Base-by-base conservation (phyloP, 2,329 filamentous ascomycete genomes). In the Penicillium sp. region DNA sequence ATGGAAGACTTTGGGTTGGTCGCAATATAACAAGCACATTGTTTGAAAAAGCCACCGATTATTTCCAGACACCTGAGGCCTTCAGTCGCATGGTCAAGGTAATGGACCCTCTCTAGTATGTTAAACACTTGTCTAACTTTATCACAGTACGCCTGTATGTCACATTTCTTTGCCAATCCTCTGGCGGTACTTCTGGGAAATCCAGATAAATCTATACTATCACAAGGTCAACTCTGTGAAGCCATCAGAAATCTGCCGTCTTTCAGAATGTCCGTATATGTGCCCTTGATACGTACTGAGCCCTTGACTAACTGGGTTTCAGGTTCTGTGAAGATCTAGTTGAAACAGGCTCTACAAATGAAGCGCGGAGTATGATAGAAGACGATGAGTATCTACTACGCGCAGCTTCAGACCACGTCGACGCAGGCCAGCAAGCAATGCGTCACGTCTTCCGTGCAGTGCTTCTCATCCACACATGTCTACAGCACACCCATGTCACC, bases 151-250 rank as follows among this genome's bases (percentile, higher is more conserved):
- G 79, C 82, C 1, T 85, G 84, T 64, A 86, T 88, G 85, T 82
- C 82, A 9, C 82, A 85, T 62, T 86, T 84, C 67, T 87, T 85
- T 60, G 84, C 84, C 26, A 87, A 86, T 64, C 79, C 82, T 7
- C 69, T 86, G 2, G 81, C 80, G 33, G 67, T 83, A 3, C 76
- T 87, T 46, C 69, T 86, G n/a, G 68, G 68, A 45, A 55, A 66
- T 8, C 51, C 63, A 10, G 24, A 48, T 19, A 39, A 59, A 9
- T 63, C 68, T 2, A 49, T 73, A 1, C 60, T 67, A 13, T 47
- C 79, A 66, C 52, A 68, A 60, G 58, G 57, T 7, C 77, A 81
- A 41, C 75, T 83, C 19, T 80, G 81, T 48, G 79, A 85, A 63
- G 83, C 83, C 26, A 70, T 85, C 24, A 79, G 85, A 24, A 84